Percentiles rank a stretch among this genome's conserved stretches.
These are phyloP conservation scores for Podaxis pistillaris DNA, from an alignment of 768 basidiomycete species.

Conservation along the genomic window DNA sequence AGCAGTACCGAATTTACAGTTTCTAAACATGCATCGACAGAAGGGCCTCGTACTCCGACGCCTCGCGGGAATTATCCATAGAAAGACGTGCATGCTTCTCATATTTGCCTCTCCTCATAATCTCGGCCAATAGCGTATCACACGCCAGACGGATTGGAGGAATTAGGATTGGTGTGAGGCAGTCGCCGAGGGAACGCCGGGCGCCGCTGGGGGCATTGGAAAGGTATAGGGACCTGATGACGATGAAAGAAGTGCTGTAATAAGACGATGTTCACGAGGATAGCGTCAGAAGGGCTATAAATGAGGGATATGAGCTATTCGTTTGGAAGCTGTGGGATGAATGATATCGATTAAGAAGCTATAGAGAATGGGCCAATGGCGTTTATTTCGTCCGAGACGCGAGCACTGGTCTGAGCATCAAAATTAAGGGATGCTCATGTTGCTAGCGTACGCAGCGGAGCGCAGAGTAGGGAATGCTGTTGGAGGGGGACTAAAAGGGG, in stretches of 20 bases:
- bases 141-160: not conserved
- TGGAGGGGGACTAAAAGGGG: slow-evolving; percentile 2
- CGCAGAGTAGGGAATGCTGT: not conserved
- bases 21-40: slow-evolving; percentile 21
- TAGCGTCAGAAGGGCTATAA: not conserved
- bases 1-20: slow-evolving; percentile 29
- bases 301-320: slow-evolving; percentile 21
- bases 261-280: not conserved
- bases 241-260: not conserved
- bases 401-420: not conserved
- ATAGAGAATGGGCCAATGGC: slow-evolving; percentile 9
- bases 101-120: not conserved
- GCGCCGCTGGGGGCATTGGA: not conserved
- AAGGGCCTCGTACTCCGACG: not conserved
- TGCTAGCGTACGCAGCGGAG: slow-evolving; percentile 16
- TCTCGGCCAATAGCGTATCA: slow-evolving; percentile 7
- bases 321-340: slow-evolving; percentile 6
- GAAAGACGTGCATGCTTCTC: not conserved
- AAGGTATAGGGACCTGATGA: not conserved
- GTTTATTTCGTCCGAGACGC: slow-evolving; percentile 14
- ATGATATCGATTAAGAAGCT: slow-evolving; percentile 7
- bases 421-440: slow-evolving; percentile 11
- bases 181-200: not conserved
- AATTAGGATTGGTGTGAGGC: not conserved
- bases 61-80: not conserved